A percentile compares a stretch with the other conserved stretches of the same genome.
Evolutionary conservation across 768 basidiomycete genomes (phyloP).

Genomic region (Suillus decipiens): DNA sequence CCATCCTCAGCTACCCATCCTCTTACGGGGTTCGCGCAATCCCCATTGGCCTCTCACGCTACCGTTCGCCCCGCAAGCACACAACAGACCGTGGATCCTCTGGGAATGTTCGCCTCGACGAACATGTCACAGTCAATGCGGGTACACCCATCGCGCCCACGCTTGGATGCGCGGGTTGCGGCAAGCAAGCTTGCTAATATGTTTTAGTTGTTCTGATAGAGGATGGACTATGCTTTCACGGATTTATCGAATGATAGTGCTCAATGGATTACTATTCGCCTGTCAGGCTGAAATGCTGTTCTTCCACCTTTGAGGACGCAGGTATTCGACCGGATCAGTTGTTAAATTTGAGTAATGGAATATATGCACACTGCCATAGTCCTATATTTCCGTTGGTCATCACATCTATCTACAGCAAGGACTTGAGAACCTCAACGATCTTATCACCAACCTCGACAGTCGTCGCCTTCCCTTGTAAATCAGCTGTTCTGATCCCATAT

Average conservation of each 20-base stretch:
- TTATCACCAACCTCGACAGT: conserved; percentile 85
- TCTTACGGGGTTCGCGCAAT: conserved; percentile 20
- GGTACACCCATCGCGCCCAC: conserved; percentile 66
- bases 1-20: conserved; percentile 16
- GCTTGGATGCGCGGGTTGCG: conserved; percentile 82
- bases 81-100: conserved; percentile 54
- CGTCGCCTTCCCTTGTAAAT: conserved; percentile 76
- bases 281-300: neutral
- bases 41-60: conserved; percentile 8
- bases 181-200: conserved; percentile 91
- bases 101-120: conserved; percentile 59
- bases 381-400: neutral
- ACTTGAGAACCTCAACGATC: conserved; percentile 72
- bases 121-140: conserved; percentile 76
- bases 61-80: conserved; percentile 22
- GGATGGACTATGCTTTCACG: neutral
- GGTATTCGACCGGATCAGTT: neutral
- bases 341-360: neutral
- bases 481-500: conserved; percentile 76
- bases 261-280: neutral
- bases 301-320: neutral
- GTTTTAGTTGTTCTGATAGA: conserved; percentile 50
- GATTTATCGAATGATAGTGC: conserved; percentile 4
- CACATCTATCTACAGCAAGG: conserved; percentile 42
- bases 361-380: neutral